These are phyloP conservation scores for Ilex asprella DNA, from an alignment of 257 asterid species.

Conservation along the genomic window DNA sequence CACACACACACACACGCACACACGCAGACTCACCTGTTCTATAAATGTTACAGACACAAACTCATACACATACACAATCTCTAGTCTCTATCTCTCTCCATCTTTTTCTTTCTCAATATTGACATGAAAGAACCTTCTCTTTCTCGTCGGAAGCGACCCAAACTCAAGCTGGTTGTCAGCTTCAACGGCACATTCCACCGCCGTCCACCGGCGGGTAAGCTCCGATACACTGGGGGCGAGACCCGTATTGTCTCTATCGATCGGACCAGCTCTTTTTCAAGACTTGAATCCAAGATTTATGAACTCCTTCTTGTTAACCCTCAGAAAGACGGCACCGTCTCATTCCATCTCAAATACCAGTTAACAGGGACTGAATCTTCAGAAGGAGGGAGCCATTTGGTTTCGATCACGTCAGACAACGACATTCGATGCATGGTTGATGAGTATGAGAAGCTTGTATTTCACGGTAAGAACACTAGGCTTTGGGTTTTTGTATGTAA, in stretches of 20 bases:
- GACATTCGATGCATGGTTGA: constrained; percentile 22
- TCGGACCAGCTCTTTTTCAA: not conserved
- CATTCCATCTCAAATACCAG: constrained; percentile 13
- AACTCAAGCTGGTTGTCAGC: constrained; percentile 26
- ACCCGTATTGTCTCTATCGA: constrained; percentile 18
- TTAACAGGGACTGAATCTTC: constrained; percentile 1
- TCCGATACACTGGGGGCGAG: constrained; percentile 24
- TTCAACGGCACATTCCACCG: constrained; percentile 21
- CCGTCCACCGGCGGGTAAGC: constrained; percentile 11
- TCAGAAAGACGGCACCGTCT: not conserved
- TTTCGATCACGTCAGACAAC: constrained; percentile 10
- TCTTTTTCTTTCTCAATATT: no score
- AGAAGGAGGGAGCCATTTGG: not conserved
- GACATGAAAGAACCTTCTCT: constrained; percentile 16
- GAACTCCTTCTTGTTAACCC: constrained; percentile 7
- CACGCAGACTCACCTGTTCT: no score
- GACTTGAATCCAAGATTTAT: constrained; percentile 10
- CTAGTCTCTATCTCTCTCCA: no score
- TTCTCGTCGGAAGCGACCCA: constrained; percentile 4
- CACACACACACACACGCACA: no score
- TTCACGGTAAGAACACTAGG: constrained; percentile 11
- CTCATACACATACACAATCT: no score
- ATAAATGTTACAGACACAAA: no score
- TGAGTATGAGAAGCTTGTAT: constrained; percentile 10
- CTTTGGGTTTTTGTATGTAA: constrained; percentile 23